Conservation (phyloP, 2,329 filamentous ascomycete species). For the Cryphonectria radicalis region DNA sequence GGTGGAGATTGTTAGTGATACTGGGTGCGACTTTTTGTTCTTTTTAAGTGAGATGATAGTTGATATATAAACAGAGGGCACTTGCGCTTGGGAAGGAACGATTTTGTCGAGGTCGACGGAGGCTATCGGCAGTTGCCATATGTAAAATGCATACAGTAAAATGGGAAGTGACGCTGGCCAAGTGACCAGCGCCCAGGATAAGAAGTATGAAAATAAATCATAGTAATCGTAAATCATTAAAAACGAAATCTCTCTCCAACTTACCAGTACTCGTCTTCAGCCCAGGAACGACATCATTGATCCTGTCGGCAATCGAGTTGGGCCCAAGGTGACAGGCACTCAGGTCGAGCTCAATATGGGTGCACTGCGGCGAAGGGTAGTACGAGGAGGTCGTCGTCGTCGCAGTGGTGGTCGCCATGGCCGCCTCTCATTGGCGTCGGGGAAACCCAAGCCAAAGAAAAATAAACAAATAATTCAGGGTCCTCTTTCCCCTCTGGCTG, state of each 20-base stretch:
- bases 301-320: slow-evolving; percentile 55
- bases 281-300: slow-evolving; percentile 59
- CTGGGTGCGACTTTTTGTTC: too few relatives aligned
- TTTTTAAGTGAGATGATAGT: too few relatives aligned
- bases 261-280: slow-evolving; percentile 64
- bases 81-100: background rate
- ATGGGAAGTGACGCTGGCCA: too few relatives aligned
- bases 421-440: slow-evolving; percentile 14
- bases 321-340: slow-evolving; percentile 45
- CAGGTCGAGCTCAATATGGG: slow-evolving; percentile 51
- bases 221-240: slow-evolving; percentile 27
- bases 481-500: background rate
- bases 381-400: background rate
- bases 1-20: slow-evolving; percentile 29
- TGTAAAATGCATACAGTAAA: background rate
- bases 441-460: background rate
- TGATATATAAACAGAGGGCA: background rate
- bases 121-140: background rate
- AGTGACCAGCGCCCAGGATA: background rate
- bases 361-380: slow-evolving; percentile 20
- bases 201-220: slow-evolving; percentile 14
- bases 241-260: slow-evolving; percentile 39
- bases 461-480: background rate
- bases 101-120: background rate
- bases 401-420: slow-evolving; percentile 27